phyloP scores from a whole-genome alignment of 1,284 basidiomycete genomes.

The Leccinum holopus region DNA sequence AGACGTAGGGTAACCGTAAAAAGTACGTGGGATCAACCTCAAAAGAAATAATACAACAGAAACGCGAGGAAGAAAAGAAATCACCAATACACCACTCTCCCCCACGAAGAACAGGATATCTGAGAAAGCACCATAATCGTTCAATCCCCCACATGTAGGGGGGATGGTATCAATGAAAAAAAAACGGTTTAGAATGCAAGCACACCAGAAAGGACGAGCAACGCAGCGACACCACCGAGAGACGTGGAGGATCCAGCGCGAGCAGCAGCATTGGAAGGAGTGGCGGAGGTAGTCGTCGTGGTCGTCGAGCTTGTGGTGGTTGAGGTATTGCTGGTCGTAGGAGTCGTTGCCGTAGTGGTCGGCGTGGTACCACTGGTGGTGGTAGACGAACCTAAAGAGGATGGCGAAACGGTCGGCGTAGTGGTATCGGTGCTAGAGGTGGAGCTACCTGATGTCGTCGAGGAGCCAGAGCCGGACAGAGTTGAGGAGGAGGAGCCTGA shows the following conservation, averaged over 20 bases:
- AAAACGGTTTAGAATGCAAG: conserved; percentile 21
- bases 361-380: conserved; percentile 5
- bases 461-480: neutral
- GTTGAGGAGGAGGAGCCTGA: conserved; percentile 26
- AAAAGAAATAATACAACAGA: conserved; percentile 23
- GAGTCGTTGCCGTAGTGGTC: conserved; percentile 2
- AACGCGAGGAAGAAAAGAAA: conserved; percentile 5
- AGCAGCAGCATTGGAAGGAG: conserved; percentile 21
- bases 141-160: conserved; percentile 6
- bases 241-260: conserved; percentile 23
- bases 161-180: conserved; percentile 1
- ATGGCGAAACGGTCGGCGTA: conserved; percentile 3
- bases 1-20: conserved; percentile 1
- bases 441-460: conserved; percentile 12
- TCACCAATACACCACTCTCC: conserved; percentile 6
- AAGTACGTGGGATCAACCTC: conserved; percentile 7
- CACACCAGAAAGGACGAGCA: conserved; percentile 26
- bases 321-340: neutral
- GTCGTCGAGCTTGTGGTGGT: conserved; percentile 9
- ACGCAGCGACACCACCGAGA: conserved; percentile 19
- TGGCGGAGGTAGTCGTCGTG: conserved; percentile 15
- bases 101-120: conserved; percentile 2
- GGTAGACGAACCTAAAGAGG: conserved; percentile 1
- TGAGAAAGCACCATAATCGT: conserved; percentile 9
- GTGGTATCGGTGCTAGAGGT: neutral